Evolutionary conservation across 2,329 filamentous ascomycete genomes (phyloP).

Genomic region (Fusarium burgessii): DNA sequence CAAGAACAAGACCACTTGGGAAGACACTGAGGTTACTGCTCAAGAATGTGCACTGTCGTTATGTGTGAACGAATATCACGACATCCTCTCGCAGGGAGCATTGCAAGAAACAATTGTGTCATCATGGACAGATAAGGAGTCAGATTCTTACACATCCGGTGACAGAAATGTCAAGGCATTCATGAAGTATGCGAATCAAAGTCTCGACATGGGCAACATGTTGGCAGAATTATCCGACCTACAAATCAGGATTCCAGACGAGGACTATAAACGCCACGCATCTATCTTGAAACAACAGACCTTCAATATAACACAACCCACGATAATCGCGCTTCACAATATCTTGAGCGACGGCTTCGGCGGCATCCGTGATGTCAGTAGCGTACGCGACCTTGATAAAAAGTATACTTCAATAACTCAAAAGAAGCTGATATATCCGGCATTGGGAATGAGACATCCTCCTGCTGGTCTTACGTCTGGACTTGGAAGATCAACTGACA

Average conservation of each 20-base stretch:
- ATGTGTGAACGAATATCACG: conserved; percentile 19
- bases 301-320: conserved; percentile 19
- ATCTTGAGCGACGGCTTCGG: conserved; percentile 5
- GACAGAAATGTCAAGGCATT: neutral
- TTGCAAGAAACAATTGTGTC: neutral
- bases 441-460: accelerated
- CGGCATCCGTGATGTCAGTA: neutral
- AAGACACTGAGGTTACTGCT: neutral
- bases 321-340: neutral
- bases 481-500: neutral
- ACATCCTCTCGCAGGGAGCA: neutral
- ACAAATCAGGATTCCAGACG: conserved; percentile 13
- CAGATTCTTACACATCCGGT: neutral
- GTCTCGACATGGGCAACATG: neutral
- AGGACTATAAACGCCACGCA: neutral
- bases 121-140: neutral
- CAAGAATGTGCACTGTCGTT: conserved; percentile 23
- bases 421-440: conserved; percentile 1
- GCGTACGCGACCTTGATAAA: neutral
- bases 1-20: conserved; percentile 9
- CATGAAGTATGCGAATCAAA: conserved; percentile 4
- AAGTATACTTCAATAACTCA: accelerated
- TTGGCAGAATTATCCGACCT: neutral
- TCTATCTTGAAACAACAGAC: neutral
- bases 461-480: neutral